These are phyloP conservation scores for Periglandula ipomoeae DNA, from an alignment of 2,329 filamentous ascomycete genomes.

Conservation along the genomic window DNA sequence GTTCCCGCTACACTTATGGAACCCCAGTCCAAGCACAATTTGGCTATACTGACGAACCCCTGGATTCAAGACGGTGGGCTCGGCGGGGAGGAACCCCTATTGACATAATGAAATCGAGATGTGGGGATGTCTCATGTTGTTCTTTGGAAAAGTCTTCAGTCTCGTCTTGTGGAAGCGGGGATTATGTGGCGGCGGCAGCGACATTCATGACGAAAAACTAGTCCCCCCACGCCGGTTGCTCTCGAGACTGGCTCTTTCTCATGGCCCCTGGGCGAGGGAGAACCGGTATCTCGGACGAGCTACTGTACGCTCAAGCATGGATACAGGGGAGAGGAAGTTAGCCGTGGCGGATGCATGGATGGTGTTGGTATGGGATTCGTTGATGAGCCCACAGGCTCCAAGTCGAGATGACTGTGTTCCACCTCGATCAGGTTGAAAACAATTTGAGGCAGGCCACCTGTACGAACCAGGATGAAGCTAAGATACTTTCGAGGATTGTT, in stretches of 20 bases:
- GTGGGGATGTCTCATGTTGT: not conserved
- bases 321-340: not conserved
- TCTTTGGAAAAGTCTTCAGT: not conserved
- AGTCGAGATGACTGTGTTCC: too few species aligned
- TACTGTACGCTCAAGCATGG: not conserved
- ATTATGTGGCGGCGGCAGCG: constrained; percentile 2
- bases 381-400: not conserved
- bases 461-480: too few species aligned
- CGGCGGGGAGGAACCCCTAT: not conserved
- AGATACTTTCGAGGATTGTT: too few species aligned
- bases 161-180: not conserved
- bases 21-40: not conserved
- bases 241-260: not conserved
- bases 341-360: not conserved
- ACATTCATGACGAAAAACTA: not conserved
- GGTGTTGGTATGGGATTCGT: not conserved
- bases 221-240: not conserved
- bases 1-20: not conserved
- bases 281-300: not conserved
- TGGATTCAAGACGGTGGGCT: not conserved
- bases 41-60: not conserved
- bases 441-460: too few species aligned
- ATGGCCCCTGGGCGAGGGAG: not conserved
- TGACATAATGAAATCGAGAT: not conserved
- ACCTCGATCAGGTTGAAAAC: not conserved